Evolutionary conservation across 495 filamentous ascomycete species (phyloP).

Genomic region (Cetradonia linearis): DNA sequence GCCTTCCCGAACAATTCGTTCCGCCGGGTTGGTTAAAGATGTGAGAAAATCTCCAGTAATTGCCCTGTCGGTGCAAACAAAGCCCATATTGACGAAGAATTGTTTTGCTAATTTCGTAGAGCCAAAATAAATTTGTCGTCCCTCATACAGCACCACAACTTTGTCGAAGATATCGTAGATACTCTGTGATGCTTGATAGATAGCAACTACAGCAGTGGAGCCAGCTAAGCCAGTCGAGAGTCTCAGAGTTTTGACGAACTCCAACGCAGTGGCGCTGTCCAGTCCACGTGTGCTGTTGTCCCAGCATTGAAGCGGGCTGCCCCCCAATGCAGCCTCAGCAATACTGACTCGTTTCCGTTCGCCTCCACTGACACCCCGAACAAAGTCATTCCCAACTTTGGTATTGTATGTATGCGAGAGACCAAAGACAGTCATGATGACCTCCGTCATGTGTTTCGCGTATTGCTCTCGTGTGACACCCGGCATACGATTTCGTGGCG

Average conservation of each 20-base stretch:
- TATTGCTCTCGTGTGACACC: conserved; percentile 51
- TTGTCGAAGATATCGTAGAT: conserved; percentile 76
- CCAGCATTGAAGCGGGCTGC: conserved; percentile 68
- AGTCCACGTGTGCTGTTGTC: conserved; percentile 75
- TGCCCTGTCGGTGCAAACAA: conserved; percentile 59
- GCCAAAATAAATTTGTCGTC: conserved; percentile 76
- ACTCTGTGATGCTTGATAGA: conserved; percentile 72
- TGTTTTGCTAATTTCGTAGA: conserved; percentile 48
- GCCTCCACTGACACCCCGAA: conserved; percentile 71
- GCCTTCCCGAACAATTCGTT: conserved; percentile 53
- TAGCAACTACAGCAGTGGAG: conserved; percentile 62
- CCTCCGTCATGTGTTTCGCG: conserved; percentile 55
- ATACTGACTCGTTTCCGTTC: conserved; percentile 80
- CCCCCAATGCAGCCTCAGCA: conserved; percentile 56
- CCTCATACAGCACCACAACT: conserved; percentile 68
- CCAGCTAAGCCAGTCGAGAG: conserved; percentile 55
- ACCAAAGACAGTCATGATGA: conserved; percentile 72
- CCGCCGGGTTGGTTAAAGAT: conserved; percentile 61
- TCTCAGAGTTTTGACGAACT: conserved; percentile 62
- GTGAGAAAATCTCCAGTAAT: conserved; percentile 76
- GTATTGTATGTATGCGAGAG: conserved; percentile 69
- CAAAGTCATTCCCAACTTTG: conserved; percentile 66
- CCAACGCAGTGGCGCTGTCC: conserved; percentile 71
- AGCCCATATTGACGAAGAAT: conserved; percentile 67
- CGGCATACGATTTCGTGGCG: conserved; percentile 50